These are phyloP conservation scores for Gentiana macrophylla DNA, from an alignment of 257 asterid species.

Conservation along the genomic window DNA sequence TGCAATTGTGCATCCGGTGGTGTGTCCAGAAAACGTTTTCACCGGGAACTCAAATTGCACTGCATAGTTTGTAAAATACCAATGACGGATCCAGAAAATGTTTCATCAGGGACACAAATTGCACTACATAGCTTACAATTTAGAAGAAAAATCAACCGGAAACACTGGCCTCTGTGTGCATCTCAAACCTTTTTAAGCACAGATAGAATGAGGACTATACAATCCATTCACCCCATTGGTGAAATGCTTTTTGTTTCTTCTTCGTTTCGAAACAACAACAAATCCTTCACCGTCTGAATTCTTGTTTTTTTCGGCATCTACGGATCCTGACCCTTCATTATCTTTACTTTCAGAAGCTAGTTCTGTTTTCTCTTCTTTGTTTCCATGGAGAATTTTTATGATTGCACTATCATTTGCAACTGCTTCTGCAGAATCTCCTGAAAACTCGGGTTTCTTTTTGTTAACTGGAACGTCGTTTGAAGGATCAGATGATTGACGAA, in stretches of 20 bases:
- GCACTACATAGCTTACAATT: too few species aligned
- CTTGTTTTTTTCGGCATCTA: slow-evolving; percentile 28
- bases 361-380: slow-evolving; percentile 31
- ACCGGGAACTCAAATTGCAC: too few species aligned
- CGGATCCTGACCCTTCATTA: slow-evolving; percentile 19
- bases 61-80: too few species aligned
- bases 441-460: slow-evolving; percentile 24
- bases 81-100: too few species aligned
- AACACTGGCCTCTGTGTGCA: too few species aligned
- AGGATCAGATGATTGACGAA: slow-evolving; percentile 30
- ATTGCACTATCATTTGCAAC: slow-evolving; percentile 30
- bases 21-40: too few species aligned
- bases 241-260: slow-evolving; percentile 79
- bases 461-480: slow-evolving; percentile 26
- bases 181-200: slow-evolving; percentile 73
- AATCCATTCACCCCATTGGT: slow-evolving; percentile 52
- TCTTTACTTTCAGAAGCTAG: slow-evolving; percentile 15
- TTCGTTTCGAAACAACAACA: slow-evolving; percentile 73
- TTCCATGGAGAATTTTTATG: slow-evolving; percentile 53
- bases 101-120: too few species aligned
- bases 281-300: slow-evolving; percentile 78
- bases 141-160: too few species aligned
- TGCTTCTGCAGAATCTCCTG: slow-evolving; percentile 29
- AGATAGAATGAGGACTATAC: slow-evolving; percentile 69
- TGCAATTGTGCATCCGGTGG: too few species aligned